Evolutionary conservation across 2,329 filamentous ascomycete species (phyloP).

Genomic region (Apiospora marii): DNA sequence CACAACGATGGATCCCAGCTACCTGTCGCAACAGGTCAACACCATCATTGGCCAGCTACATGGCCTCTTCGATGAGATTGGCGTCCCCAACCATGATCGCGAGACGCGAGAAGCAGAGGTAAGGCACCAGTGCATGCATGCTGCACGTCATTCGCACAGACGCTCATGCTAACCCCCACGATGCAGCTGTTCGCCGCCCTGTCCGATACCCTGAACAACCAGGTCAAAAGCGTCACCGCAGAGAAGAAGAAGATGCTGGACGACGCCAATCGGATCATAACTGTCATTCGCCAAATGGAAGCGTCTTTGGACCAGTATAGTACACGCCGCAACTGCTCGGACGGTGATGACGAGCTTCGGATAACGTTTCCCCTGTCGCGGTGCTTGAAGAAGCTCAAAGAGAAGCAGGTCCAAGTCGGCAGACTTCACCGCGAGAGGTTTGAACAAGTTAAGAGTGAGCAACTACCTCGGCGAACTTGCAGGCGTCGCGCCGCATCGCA

Average conservation of each 20-base stretch:
- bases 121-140: conserved; percentile 41
- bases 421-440: conserved; percentile 90
- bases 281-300: conserved; percentile 92
- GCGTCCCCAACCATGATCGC: conserved; percentile 91
- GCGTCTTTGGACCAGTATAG: conserved; percentile 81
- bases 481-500: not conserved
- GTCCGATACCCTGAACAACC: conserved; percentile 89
- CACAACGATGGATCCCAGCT: conserved; percentile 81
- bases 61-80: conserved; percentile 96
- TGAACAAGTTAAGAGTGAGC: conserved; percentile 91
- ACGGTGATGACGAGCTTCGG: conserved; percentile 68
- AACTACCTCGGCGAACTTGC: not conserved
- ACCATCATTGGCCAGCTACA: conserved; percentile 93
- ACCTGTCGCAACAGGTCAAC: conserved; percentile 93
- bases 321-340: conserved; percentile 65
- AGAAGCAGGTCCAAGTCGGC: conserved; percentile 83
- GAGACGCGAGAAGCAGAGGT: conserved; percentile 91
- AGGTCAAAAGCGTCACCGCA: conserved; percentile 81
- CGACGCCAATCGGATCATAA: conserved; percentile 85
- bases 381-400: conserved; percentile 82
- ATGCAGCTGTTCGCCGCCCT: conserved; percentile 85
- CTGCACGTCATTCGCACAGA: conserved; percentile 30
- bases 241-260: conserved; percentile 94
- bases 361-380: conserved; percentile 84
- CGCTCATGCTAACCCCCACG: conserved; percentile 23